phyloP scores from a whole-genome alignment of 2,329 filamentous ascomycete genomes.

The Cyphellophora attinorum region DNA sequence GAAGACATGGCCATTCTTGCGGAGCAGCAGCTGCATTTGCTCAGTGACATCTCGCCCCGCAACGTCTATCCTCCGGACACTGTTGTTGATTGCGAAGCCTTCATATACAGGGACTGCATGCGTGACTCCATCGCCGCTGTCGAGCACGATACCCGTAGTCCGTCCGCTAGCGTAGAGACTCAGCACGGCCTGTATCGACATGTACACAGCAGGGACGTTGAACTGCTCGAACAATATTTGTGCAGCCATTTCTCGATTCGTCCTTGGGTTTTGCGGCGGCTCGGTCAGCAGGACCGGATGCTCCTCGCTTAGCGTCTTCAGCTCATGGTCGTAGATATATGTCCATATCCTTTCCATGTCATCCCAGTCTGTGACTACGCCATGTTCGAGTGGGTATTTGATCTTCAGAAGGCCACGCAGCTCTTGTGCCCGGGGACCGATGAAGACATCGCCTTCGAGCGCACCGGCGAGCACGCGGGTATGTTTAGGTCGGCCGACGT shows the following conservation, averaged over 20 bases:
- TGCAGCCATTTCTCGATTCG: conserved; percentile 90
- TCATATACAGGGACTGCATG: conserved; percentile 97
- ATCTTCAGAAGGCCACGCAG: conserved; percentile 91
- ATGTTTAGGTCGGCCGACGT: conserved; percentile 93
- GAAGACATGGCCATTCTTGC: conserved; percentile 89
- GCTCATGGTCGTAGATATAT: conserved; percentile 88
- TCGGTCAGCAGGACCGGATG: conserved; percentile 95
- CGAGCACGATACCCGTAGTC: conserved; percentile 90
- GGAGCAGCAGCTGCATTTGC: conserved; percentile 78
- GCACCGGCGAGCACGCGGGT: conserved; percentile 90
- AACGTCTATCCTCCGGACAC: conserved; percentile 90
- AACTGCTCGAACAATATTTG: conserved; percentile 99
- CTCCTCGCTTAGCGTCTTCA: conserved; percentile 97
- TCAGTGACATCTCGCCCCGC: conserved; percentile 94
- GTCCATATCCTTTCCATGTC: conserved; percentile 99
- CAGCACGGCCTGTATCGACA: conserved; percentile 91
- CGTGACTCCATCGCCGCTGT: conserved; percentile 91
- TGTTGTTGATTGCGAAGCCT: conserved; percentile 92
- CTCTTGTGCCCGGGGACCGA: conserved; percentile 84
- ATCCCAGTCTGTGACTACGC: conserved; percentile 98
- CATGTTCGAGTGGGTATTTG: conserved; percentile 88
- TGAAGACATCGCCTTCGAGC: conserved; percentile 92
- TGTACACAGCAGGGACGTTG: conserved; percentile 93
- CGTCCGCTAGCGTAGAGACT: conserved; percentile 92
- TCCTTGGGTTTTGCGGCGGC: conserved; percentile 86